A percentile compares a stretch with the other conserved stretches of the same genome.
Evolutionary conservation across 2,329 filamentous ascomycete genomes (phyloP).

Genomic region (Lachnellula arida): DNA sequence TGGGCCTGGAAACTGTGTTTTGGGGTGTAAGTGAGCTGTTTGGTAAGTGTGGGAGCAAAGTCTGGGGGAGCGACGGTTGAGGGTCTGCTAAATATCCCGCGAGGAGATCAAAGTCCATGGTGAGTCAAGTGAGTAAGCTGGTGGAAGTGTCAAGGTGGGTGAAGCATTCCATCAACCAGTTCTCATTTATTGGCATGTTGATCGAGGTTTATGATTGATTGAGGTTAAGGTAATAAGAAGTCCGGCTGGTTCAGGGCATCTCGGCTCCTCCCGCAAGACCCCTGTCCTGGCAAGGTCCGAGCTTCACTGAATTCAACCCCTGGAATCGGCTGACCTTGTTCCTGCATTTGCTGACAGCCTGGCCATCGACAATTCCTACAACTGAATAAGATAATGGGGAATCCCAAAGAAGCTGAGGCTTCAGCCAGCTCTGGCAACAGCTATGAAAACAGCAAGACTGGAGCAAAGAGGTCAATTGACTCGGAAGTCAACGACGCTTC

Average conservation of each 20-base stretch:
- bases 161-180: too few species aligned
- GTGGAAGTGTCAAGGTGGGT: not conserved
- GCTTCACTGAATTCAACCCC: not conserved
- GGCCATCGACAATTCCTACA: not conserved
- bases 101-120: constrained; percentile 19
- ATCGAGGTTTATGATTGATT: too few species aligned
- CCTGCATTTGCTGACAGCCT: not conserved
- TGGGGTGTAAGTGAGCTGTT: constrained; percentile 9
- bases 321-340: too few species aligned
- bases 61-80: not conserved
- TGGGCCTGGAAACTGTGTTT: not conserved
- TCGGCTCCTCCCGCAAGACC: not conserved
- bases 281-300: not conserved
- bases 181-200: too few species aligned
- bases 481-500: constrained; percentile 2
- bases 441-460: constrained; percentile 1
- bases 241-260: not conserved
- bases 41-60: constrained; percentile 22
- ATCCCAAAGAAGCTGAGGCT: not conserved
- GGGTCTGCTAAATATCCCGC: constrained; percentile 7
- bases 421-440: not conserved
- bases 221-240: too few species aligned
- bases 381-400: not conserved
- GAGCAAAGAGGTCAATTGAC: constrained; percentile 21
- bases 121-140: not conserved